Base-by-base conservation (phyloP, 805 yeast species). In the Candida ponderosae region DNA sequence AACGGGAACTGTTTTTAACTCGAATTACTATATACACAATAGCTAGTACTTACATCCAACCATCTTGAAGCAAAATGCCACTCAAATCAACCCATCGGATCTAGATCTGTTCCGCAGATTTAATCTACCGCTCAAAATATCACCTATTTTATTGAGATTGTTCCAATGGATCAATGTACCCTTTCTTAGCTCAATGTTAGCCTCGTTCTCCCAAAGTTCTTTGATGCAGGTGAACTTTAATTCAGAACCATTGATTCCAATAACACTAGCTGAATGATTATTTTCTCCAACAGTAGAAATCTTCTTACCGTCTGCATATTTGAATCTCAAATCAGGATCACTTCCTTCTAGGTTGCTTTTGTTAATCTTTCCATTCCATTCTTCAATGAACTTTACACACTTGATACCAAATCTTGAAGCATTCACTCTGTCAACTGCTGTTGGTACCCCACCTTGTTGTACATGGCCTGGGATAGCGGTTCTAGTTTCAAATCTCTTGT, bases 391-490 rank as follows among this genome's bases (percentile, higher is more conserved):
- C 42, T 76, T 76, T 38, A 81, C 76, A 18, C 88, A 79, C 53
- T 72, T 74, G 36, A 81, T 71, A 1, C 88, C 81, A 44, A 79
- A 75, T 54, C 86, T 72, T 4, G 82, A 75, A 6, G 86, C 89
- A 50, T 78, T 68, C 2, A 82, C 77, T 63, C 94, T 68, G 57
- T 84, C 94, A 57, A 81, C 79, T 24, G 89, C 73, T 1, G 86
- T 73, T 39, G 94, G 93, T 23, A 76, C 62, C 36, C 79, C 79
- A 54, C 94, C 94, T 57, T 84, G 94, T 62, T 84, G 93, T 24
- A 83, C 89, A 54, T 83, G 94, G 18, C 94, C 93, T 18, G 94
- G 94, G 38, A 80, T 69, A 11, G 93, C 93, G 6, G 89, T 76
- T 57, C 80, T 78, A 18, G 86, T 77, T 49, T 83, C 90, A 47